Base-by-base conservation (phyloP, 2,329 filamentous ascomycete species). In the Xylariaceae sp. region DNA sequence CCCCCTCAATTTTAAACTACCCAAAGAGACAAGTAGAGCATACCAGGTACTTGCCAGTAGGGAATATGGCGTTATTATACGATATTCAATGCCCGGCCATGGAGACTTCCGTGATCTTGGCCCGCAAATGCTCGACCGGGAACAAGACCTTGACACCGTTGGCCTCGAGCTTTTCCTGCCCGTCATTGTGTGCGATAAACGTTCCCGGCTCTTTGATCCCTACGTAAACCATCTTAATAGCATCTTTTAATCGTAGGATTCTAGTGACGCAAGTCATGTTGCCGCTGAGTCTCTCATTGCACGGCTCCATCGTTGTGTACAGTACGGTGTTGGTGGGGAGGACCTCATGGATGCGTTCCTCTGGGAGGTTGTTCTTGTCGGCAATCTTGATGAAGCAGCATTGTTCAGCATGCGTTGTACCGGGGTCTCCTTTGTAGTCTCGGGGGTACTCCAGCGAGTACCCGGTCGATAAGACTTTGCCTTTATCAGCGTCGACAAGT, bases 261-360 rank as follows among this genome's bases (percentile, higher is more conserved):
- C 73, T 70, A 2, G 71, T 66, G 21, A 65, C 68, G 44, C 75
- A 78, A 6, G 72, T 73, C 63, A 61, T 71, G 44, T 76, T 76
- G 4, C 75, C 72, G 51, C 75, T 76, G 0, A 78, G n/a, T 52
- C 76, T 69, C 58, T 75, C 70, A 49, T 73, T 78, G 64, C 76
- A 79, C 4, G 76, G 74, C 56, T 79, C 77, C 76, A 79, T 78
- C 6, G 76, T 78, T 4, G 76, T 79, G 55, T 79, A 79, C 0
- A 79, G 65, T 1, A 70, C 72, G 0, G 76, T 76, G 47, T 77
- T 75, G 2, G 64, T 17, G 0, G 75, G 74, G 3, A 79, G 65
- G 3, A 76, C 71, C n/a, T 72, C 60, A 7, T 63, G 53, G 5
- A 78, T 71, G 9, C 65, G 62, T 3, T 73, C 69, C 50, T 78